phyloP scores from a whole-genome alignment of 352 stramenopile species.

The Phytophthora nicotianae region DNA sequence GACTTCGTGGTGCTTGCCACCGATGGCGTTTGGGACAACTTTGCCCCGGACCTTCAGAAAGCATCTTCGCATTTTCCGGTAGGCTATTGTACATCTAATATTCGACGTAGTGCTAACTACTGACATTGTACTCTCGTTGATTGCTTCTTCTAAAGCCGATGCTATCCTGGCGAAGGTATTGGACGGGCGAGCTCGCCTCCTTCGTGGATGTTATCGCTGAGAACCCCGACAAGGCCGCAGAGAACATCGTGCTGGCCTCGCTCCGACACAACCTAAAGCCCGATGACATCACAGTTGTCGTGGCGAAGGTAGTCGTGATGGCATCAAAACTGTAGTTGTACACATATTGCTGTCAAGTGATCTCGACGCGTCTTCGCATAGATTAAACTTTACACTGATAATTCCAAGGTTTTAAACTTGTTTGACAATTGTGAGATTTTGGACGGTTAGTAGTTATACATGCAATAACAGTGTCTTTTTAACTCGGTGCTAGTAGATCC shows the following conservation, averaged over 20 bases:
- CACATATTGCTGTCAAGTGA: constrained; percentile 11
- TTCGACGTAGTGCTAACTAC: neutral
- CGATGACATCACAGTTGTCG: constrained; percentile 82
- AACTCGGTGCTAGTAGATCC: too few relatives aligned
- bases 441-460: too few relatives aligned
- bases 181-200: constrained; percentile 60
- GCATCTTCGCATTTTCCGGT: constrained; percentile 63
- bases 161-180: constrained; percentile 65
- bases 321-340: constrained; percentile 52
- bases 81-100: constrained; percentile 9
- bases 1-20: constrained; percentile 83
- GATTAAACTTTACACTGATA: too few relatives aligned
- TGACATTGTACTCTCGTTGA: constrained; percentile 7
- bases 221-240: constrained; percentile 52
- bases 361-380: constrained; percentile 5
- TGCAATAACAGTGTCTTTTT: too few relatives aligned
- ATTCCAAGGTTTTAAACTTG: too few relatives aligned
- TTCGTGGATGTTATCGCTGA: constrained; percentile 64
- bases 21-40: constrained; percentile 87
- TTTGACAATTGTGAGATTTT: too few relatives aligned
- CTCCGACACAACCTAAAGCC: constrained; percentile 86
- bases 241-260: constrained; percentile 70
- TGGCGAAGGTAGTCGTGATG: constrained; percentile 68
- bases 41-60: constrained; percentile 57
- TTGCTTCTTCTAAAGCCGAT: constrained; percentile 45